A percentile compares a stretch with the other conserved stretches of the same genome.
Conservation (phyloP, 2,329 filamentous ascomycete genomes). For the Graphiopsis chlorocephala region DNA sequence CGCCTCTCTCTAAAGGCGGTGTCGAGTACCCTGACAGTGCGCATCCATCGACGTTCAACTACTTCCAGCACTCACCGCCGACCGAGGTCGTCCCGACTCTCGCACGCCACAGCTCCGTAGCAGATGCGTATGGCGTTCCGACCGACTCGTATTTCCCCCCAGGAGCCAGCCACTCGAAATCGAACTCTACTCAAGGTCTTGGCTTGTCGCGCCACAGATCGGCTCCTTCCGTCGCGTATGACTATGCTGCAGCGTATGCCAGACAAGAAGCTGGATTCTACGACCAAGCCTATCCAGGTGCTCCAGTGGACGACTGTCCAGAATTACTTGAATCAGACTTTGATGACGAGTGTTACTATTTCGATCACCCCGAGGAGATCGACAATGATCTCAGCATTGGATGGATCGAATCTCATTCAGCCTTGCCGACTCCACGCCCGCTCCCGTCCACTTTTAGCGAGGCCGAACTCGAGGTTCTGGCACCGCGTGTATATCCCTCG, state of each 20-base stretch:
- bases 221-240: slow-evolving; percentile 15
- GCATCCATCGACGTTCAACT: slow-evolving; percentile 4
- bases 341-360: slow-evolving; percentile 44
- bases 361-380: slow-evolving; percentile 44
- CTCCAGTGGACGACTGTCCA: not conserved
- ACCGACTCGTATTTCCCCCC: slow-evolving; percentile 5
- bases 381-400: slow-evolving; percentile 45
- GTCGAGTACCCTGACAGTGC: not conserved
- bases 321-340: slow-evolving; percentile 40
- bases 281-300: not conserved
- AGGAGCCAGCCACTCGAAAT: not conserved
- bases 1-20: not conserved
- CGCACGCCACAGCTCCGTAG: slow-evolving; percentile 1
- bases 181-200: not conserved
- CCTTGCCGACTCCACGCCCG: slow-evolving; percentile 42
- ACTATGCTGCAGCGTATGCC: slow-evolving; percentile 10
- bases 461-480: slow-evolving; percentile 43
- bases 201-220: slow-evolving; percentile 21
- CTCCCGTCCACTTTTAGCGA: slow-evolving; percentile 44
- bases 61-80: slow-evolving; percentile 9
- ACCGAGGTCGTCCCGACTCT: not conserved
- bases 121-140: not conserved
- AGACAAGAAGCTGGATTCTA: not conserved
- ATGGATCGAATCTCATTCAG: slow-evolving; percentile 44
- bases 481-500: slow-evolving; percentile 36